phyloP scores from a whole-genome alignment of 2,329 filamentous ascomycete species.

The Byssothecium circinans region DNA sequence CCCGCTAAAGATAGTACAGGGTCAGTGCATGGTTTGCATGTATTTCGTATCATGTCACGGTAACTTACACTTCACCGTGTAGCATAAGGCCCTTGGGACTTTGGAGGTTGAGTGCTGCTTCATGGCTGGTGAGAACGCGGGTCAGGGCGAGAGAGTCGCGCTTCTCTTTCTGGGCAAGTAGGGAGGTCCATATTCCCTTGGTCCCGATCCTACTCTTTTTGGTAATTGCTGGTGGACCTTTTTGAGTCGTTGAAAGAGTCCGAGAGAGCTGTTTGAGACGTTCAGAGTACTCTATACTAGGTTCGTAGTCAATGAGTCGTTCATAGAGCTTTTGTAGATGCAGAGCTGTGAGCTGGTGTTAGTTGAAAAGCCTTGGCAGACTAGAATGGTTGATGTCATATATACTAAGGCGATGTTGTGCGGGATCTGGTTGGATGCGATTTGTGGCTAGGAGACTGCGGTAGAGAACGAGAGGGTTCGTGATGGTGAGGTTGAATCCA shows the following conservation, averaged over 20 bases:
- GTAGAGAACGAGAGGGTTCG: conserved; percentile 76
- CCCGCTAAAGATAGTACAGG: conserved; percentile 46
- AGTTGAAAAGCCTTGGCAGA: conserved; percentile 21
- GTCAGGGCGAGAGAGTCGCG: conserved; percentile 63
- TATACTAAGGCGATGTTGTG: conserved; percentile 66
- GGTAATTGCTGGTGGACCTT: conserved; percentile 39
- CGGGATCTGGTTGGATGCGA: conserved; percentile 67
- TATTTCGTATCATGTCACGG: too few species aligned
- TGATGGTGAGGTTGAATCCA: conserved; percentile 51
- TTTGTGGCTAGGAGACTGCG: conserved; percentile 69
- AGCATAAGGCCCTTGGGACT: conserved; percentile 75
- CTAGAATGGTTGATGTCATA: conserved; percentile 39
- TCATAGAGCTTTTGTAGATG: conserved; percentile 78
- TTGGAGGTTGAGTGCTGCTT: conserved; percentile 70
- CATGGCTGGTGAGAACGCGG: conserved; percentile 67
- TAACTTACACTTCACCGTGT: conserved; percentile 68
- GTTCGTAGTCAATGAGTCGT: conserved; percentile 76
- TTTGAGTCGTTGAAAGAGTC: conserved; percentile 37
- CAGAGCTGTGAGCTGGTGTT: conserved; percentile 55
- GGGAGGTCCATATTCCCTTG: conserved; percentile 57
- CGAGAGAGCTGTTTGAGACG: conserved; percentile 63
- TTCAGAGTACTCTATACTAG: conserved; percentile 67
- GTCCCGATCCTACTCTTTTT: conserved; percentile 27
- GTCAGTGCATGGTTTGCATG: too few species aligned
- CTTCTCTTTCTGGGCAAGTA: conserved; percentile 58